Evolutionary conservation across 2,329 filamentous ascomycete genomes (phyloP).

Genomic region (Ophiostoma sp.): DNA sequence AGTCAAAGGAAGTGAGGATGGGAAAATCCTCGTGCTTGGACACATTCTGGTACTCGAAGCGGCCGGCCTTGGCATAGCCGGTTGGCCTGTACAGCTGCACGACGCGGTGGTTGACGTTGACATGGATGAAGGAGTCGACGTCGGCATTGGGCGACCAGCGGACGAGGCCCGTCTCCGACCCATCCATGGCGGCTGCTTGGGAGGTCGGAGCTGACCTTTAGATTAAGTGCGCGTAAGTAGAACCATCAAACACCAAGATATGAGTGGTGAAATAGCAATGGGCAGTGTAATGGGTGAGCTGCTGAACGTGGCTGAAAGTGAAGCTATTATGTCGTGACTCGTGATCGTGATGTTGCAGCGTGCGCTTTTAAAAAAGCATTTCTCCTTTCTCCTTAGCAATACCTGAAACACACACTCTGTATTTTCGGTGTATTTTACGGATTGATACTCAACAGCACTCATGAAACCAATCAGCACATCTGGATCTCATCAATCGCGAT

Average conservation of each 20-base stretch:
- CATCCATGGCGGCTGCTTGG: slow-evolving; percentile 43
- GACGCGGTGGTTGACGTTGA: slow-evolving; percentile 59
- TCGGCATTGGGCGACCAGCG: slow-evolving; percentile 60
- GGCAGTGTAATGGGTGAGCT: neutral
- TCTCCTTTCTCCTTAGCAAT: neutral
- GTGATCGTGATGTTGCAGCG: neutral
- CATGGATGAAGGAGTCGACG: slow-evolving; percentile 57
- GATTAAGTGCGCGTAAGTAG: neutral
- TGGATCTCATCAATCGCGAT: neutral
- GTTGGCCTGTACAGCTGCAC: slow-evolving; percentile 60
- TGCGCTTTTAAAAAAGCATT: neutral
- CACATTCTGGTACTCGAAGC: slow-evolving; percentile 54
- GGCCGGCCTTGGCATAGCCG: slow-evolving; percentile 51
- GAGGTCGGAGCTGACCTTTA: neutral
- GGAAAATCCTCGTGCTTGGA: slow-evolving; percentile 60
- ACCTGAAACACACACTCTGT: neutral
- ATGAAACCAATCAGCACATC: neutral
- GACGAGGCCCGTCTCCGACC: slow-evolving; percentile 57
- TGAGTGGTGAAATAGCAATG: neutral
- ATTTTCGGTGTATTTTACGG: neutral
- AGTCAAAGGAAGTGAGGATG: slow-evolving; percentile 60
- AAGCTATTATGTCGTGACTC: slow-evolving; percentile 9
- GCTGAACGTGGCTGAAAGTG: neutral
- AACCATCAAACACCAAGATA: neutral
- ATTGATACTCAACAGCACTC: neutral